These are phyloP conservation scores for Gnetum montanum DNA, from an alignment of 75 land plant genomes.

Conservation along the genomic window DNA sequence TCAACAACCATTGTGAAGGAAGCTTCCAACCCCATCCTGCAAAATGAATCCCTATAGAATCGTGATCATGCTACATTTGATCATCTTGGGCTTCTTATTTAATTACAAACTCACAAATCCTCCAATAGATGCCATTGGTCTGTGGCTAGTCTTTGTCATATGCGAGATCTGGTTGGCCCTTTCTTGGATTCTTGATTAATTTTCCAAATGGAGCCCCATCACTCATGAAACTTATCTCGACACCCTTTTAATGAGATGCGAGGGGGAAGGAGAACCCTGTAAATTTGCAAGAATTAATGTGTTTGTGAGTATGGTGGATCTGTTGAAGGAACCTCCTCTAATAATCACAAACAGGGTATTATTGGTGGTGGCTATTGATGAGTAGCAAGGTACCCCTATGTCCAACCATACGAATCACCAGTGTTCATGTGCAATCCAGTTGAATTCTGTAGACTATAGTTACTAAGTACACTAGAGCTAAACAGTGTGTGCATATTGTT, in stretches of 20 bases:
- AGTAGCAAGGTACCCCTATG: too few relatives aligned
- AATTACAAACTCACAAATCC: constrained; percentile 66
- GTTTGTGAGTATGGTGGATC: too few relatives aligned
- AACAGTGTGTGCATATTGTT: too few relatives aligned
- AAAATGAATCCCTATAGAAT: constrained; percentile 73
- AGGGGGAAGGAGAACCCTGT: neutral
- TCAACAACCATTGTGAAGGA: constrained; percentile 67
- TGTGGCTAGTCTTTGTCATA: constrained; percentile 79
- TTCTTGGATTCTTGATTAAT: constrained; percentile 94
- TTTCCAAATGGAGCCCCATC: constrained; percentile 84
- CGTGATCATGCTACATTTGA: constrained; percentile 64
- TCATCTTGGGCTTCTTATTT: constrained; percentile 70
- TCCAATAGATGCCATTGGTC: constrained; percentile 56
- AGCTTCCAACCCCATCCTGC: constrained; percentile 63
- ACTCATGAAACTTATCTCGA: constrained; percentile 79
- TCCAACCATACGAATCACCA: too few relatives aligned
- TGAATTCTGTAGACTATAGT: too few relatives aligned
- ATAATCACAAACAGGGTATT: too few relatives aligned
- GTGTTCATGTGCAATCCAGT: too few relatives aligned
- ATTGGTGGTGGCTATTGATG: too few relatives aligned
- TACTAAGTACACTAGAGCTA: too few relatives aligned
- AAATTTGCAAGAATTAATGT: too few relatives aligned
- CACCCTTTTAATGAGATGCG: constrained; percentile 42
- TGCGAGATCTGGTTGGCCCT: constrained; percentile 89
- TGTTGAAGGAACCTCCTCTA: too few relatives aligned